phyloP scores from a whole-genome alignment of 768 basidiomycete genomes.

The Pleurotus platypus region DNA sequence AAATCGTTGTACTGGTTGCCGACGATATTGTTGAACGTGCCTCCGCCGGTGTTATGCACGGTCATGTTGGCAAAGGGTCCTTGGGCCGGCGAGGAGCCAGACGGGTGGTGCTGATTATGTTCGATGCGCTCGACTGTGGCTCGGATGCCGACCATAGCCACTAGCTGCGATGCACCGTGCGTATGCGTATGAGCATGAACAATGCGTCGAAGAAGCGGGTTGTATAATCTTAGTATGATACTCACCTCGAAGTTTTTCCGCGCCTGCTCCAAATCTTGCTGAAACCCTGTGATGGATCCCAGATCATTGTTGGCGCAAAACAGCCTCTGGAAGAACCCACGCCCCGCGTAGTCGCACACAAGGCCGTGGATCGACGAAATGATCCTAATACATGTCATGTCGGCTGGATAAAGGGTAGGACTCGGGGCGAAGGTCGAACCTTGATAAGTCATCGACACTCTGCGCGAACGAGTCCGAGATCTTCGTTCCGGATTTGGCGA shows the following conservation, averaged over 20 bases:
- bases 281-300: background rate
- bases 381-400: background rate
- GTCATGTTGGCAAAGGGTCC: no score
- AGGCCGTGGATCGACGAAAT: background rate
- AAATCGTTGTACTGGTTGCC: no score
- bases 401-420: no score
- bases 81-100: no score
- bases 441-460: background rate
- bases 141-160: background rate
- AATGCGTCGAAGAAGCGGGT: background rate
- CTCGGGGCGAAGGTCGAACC: background rate
- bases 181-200: no score
- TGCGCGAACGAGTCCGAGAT: background rate
- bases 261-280: background rate
- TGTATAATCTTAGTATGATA: background rate
- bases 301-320: background rate
- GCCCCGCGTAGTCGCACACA: background rate
- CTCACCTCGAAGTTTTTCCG: background rate
- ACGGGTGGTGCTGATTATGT: background rate
- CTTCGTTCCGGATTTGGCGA: background rate
- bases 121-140: conserved; percentile 1
- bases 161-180: background rate
- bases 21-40: no score
- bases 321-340: background rate
- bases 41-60: no score